Evolutionary conservation across 352 stramenopile species (phyloP), one percentile per base, ranked within the genome.

Genomic region (Pythium sp.): DNA sequence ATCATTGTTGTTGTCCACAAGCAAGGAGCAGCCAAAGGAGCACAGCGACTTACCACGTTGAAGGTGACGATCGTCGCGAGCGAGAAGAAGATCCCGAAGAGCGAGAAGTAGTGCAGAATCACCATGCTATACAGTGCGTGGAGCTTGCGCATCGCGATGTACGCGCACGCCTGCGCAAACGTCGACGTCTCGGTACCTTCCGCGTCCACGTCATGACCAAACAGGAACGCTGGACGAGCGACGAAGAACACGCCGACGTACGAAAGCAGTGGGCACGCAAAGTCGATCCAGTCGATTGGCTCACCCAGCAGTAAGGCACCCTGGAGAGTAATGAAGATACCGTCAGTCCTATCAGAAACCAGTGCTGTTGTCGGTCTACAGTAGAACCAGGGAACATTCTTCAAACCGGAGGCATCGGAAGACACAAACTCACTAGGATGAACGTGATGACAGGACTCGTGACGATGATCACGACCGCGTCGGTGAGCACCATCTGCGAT

Each of bases 401-500:
- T 43, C 36, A 43, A 43, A 43, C 36, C 9, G 4, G 36, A 43
- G n/a, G n/a, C n/a, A n/a, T n/a, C n/a, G 36, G 36, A 11, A 54
- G 2, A 46, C 15, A 11, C 9, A 26, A 28, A 26, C 62, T 24
- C 67, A 81, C 78, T 46, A 92, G 62, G 24, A 91, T 56, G 57
- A 91, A 90, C 2, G 82, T 90, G 58, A 83, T 74, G 20, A 89
- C 79, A 1, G 84, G 84, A 12, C 70, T 86, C 15, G 80, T 88
- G 36, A 90, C 87, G 41, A 90, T 84, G 69, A 92, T 81, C 7
- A 89, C 82, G 15, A 79, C 78, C 18, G 82, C 84, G 58, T 92
- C 84, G 0, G 84, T 85, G 26, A 92, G 72, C 22, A 90, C 82
- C 84, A 92, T 92, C 64, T 91, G 77, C 6, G 82, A 80, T 55